These are phyloP conservation scores for Boletus tomentosulus DNA, from an alignment of 768 basidiomycete genomes.

Conservation along the genomic window DNA sequence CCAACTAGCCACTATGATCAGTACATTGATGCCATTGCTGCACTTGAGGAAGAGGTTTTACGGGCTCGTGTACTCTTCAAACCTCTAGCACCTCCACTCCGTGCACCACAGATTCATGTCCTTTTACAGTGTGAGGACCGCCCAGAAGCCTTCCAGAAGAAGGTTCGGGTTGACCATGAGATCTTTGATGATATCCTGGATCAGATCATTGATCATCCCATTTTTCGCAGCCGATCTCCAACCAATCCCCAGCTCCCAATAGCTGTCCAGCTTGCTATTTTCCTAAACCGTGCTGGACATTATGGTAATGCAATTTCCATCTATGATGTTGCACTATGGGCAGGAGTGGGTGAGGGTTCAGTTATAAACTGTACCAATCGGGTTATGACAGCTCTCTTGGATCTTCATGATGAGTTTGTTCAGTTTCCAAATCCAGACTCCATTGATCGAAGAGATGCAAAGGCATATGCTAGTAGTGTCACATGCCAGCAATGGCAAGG, in stretches of 20 bases:
- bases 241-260: neutral
- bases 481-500: neutral
- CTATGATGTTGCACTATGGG: conserved; percentile 13
- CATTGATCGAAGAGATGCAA: neutral
- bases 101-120: neutral
- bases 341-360: conserved; percentile 14
- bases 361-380: conserved; percentile 19
- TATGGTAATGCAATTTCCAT: conserved; percentile 7
- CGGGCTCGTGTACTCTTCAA: neutral
- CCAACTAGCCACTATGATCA: neutral
- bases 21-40: neutral
- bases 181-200: conserved; percentile 3
- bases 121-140: neutral
- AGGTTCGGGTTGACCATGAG: neutral
- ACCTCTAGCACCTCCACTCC: neutral
- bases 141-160: neutral
- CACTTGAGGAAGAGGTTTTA: neutral
- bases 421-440: conserved; percentile 3
- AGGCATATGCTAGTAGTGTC: neutral
- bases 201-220: neutral
- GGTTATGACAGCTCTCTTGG: conserved; percentile 13
- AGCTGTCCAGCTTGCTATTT: conserved; percentile 3
- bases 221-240: neutral
- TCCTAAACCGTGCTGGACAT: conserved; percentile 1
- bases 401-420: conserved; percentile 14